phyloP scores from a whole-genome alignment of 257 asterid genomes.

The Schizonepeta tenuifolia region DNA sequence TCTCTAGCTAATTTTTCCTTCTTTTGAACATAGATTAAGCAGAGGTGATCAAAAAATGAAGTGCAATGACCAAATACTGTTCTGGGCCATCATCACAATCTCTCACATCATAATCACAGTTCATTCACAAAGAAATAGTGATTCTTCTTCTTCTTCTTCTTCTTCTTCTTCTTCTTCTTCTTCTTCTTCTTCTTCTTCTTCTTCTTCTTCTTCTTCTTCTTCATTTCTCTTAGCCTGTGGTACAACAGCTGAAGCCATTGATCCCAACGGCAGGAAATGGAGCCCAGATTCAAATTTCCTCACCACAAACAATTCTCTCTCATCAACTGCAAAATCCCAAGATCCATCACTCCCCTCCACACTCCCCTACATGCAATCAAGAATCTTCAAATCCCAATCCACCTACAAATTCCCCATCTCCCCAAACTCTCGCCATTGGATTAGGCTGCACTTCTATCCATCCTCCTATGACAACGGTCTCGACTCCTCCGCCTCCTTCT shows the following conservation, averaged over 20 bases:
- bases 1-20: neutral
- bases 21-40: neutral
- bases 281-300: slow-evolving; percentile 49
- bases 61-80: slow-evolving; percentile 13
- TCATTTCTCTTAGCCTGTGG: slow-evolving; percentile 65
- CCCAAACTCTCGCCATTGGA: slow-evolving; percentile 53
- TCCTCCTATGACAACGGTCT: slow-evolving; percentile 38
- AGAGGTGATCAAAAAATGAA: slow-evolving; percentile 35
- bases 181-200: slow-evolving; percentile 34
- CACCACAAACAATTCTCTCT: slow-evolving; percentile 33
- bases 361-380: slow-evolving; percentile 74
- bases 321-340: slow-evolving; percentile 52
- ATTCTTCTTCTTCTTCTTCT: slow-evolving; percentile 35
- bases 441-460: slow-evolving; percentile 81
- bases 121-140: slow-evolving; percentile 34
- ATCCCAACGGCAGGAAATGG: slow-evolving; percentile 58
- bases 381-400: slow-evolving; percentile 54
- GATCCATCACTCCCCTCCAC: slow-evolving; percentile 73
- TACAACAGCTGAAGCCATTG: slow-evolving; percentile 45
- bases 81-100: slow-evolving; percentile 35
- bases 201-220: slow-evolving; percentile 31
- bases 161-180: slow-evolving; percentile 28
- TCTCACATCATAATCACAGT: slow-evolving; percentile 33
- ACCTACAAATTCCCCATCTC: slow-evolving; percentile 50
- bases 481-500: slow-evolving; percentile 44